Evolutionary conservation across 805 yeast genomes (phyloP).

Genomic region (Pichia nanzhaoensis): DNA sequence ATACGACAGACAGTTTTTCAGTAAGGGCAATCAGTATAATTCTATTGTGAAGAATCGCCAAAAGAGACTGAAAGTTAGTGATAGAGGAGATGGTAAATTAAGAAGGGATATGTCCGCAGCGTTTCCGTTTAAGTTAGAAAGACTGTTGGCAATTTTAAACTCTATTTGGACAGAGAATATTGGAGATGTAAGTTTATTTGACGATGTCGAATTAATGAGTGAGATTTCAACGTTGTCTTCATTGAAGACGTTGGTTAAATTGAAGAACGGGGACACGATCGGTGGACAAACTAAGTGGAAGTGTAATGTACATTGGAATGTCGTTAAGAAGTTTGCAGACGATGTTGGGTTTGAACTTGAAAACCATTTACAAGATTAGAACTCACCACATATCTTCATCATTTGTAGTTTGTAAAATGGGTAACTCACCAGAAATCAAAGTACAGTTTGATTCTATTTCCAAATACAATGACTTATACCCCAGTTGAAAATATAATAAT

Average conservation of each 20-base stretch:
- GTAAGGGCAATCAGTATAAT: slow-evolving; percentile 48
- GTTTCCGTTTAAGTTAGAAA: slow-evolving; percentile 66
- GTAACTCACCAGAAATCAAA: slow-evolving; percentile 23
- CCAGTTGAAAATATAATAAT: slow-evolving; percentile 22
- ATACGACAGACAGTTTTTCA: slow-evolving; percentile 63
- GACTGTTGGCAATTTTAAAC: slow-evolving; percentile 72
- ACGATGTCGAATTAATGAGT: slow-evolving; percentile 33
- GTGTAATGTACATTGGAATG: slow-evolving; percentile 65
- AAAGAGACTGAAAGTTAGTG: slow-evolving; percentile 14
- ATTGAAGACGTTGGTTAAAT: slow-evolving; percentile 25
- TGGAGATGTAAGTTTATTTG: slow-evolving; percentile 28
- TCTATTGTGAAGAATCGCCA: slow-evolving; percentile 33
- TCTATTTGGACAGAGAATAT: slow-evolving; percentile 47
- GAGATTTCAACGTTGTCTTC: slow-evolving; percentile 33
- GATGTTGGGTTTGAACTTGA: slow-evolving; percentile 62
- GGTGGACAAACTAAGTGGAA: slow-evolving; percentile 73
- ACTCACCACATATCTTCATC: slow-evolving; percentile 27
- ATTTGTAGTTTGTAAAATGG: slow-evolving; percentile 17
- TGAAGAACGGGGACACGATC: slow-evolving; percentile 36
- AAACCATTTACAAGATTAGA: slow-evolving; percentile 40
- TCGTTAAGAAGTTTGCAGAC: slow-evolving; percentile 51
- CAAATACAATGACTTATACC: slow-evolving; percentile 18
- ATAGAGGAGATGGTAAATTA: slow-evolving; percentile 38
- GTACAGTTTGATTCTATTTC: slow-evolving; percentile 19
- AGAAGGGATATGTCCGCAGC: slow-evolving; percentile 65